Evolutionary conservation across 1,139 yeast species (phyloP).

Genomic region (Diutina neorugosa): DNA sequence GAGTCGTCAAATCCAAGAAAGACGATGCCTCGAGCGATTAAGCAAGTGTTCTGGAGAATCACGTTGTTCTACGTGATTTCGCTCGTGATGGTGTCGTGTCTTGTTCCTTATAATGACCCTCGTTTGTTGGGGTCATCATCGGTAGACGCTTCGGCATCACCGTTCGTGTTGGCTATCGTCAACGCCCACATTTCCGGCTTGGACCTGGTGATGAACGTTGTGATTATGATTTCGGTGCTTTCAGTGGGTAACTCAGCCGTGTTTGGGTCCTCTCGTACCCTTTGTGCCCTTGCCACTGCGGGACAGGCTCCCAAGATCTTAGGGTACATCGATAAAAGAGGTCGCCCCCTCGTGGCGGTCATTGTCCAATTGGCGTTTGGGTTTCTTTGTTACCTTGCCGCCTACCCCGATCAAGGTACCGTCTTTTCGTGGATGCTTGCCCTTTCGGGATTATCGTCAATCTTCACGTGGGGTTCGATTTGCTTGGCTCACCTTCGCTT

Average conservation of each 20-base stretch:
- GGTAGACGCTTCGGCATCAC: slow-evolving; percentile 43
- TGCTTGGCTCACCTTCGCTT: slow-evolving; percentile 68
- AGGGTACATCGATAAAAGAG: slow-evolving; percentile 20
- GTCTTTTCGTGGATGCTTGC: slow-evolving; percentile 79
- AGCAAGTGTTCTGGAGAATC: slow-evolving; percentile 41
- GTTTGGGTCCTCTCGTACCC: slow-evolving; percentile 23
- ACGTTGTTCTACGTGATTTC: slow-evolving; percentile 31
- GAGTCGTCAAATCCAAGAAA: slow-evolving; percentile 48
- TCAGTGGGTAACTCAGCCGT: slow-evolving; percentile 37
- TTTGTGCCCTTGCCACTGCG: slow-evolving; percentile 24
- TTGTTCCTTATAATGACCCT: slow-evolving; percentile 30
- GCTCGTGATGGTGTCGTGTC: slow-evolving; percentile 29
- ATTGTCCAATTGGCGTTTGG: slow-evolving; percentile 33
- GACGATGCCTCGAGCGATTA: slow-evolving; percentile 55
- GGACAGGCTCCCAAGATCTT: slow-evolving; percentile 22
- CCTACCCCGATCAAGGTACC: slow-evolving; percentile 47
- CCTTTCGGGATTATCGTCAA: slow-evolving; percentile 70
- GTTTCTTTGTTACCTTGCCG: slow-evolving; percentile 60
- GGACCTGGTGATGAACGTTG: slow-evolving; percentile 63
- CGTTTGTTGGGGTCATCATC: slow-evolving; percentile 22
- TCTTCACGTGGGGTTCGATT: slow-evolving; percentile 78
- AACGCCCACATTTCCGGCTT: slow-evolving; percentile 46
- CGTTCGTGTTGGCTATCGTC: slow-evolving; percentile 53
- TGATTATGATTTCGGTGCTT: slow-evolving; percentile 53
- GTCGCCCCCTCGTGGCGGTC: slow-evolving; percentile 23